Evolutionary conservation across 495 filamentous ascomycete species (phyloP), one percentile per base, ranked within the genome.

Genomic region (Lichenothelia convexa): DNA sequence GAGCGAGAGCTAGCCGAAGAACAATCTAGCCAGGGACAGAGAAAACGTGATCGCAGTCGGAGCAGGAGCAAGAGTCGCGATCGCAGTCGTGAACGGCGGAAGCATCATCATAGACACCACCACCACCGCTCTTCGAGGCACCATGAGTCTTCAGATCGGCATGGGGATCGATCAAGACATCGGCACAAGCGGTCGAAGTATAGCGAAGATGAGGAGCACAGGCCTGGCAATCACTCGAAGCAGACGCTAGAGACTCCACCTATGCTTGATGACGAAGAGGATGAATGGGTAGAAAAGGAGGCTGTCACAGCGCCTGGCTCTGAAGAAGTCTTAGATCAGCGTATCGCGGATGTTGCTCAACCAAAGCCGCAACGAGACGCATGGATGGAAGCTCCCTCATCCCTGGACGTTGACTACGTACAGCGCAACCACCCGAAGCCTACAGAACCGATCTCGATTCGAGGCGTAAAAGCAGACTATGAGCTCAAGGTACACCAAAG

Each of bases 341-440:
- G 41, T 24, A 35, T 51, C 7, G 41, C 42, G 20, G 45, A 45
- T 12, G 39, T 40, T 3, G 34, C 32, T n/a, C 39, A 45, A 13
- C 31, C 39, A 12, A 45, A 46, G 24, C 16, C 70, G 16, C 63
- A 72, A 45, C 67, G 89, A 39, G 91, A 94, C 57, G 70, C 78
- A 3, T 97, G 89, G 89, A 97, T 97, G 91, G 71, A 86, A 44
- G 75, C 74, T 2, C 86, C 89, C 0, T 78, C 78, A 4, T 72
- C 71, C 0, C 52, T 85, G 13, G 82, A 86, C 34, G 64, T 94
- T 37, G 84, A 93, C 44, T 93, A 89, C 51, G 75, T 80, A 21
- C 78, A 87, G 32, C 71, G 73, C 39, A 55, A 58, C 2, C 68
- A 68, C 38, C 44, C 51, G 5, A 64, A 70, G 41, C 51, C 54